Base-by-base conservation (phyloP, 1,284 basidiomycete species). In the Leucoagaricus sp. region DNA sequence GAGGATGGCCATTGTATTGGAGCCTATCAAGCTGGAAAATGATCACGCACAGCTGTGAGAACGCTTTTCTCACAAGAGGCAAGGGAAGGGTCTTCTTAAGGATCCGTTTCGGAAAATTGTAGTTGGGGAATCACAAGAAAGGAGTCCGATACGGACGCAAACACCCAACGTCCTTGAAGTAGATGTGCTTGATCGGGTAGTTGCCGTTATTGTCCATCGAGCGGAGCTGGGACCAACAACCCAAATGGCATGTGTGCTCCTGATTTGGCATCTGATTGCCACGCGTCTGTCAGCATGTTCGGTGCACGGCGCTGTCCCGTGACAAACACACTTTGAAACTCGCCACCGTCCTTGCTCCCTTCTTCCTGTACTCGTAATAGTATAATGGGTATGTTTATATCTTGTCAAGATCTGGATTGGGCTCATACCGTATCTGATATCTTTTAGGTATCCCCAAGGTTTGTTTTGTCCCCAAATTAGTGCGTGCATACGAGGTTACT, bases 391-490 rank as follows among this genome's bases (percentile, higher is more conserved):
- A 21, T 64, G 72, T 66, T 45, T 33, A 28, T 25, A 10, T 17
- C 26, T 1, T 47, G 25, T 41, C 34, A 8, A 25, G 33, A 6
- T 13, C 23, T 26, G 19, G 26, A 42, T 25, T 51, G 23, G 58
- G 31, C 23, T 52, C 55, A 44, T 45, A 42, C 33, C 25, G 13
- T 38, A 34, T 23, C 46, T 45, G 28, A 40, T 26, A 19, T 53
- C 29, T 9, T 49, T 6, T 45, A 84, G 83, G 83, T 70, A 84
- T 84, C 61, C 83, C 83, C 52, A 84, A 84, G 82, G 82, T 85
- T 61, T 46, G 78, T 66, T 31, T 49, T 38, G 23, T 34, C 53
- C 26, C 42, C 17, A 58, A 50, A 17, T 31, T 53, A 36, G 23
- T 9, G 29, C 19, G 49, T 31, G 15, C 52, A 44, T 15, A 17